phyloP scores from a whole-genome alignment of 441 rosid genomes.

The Rhodomyrtus psidioides region DNA sequence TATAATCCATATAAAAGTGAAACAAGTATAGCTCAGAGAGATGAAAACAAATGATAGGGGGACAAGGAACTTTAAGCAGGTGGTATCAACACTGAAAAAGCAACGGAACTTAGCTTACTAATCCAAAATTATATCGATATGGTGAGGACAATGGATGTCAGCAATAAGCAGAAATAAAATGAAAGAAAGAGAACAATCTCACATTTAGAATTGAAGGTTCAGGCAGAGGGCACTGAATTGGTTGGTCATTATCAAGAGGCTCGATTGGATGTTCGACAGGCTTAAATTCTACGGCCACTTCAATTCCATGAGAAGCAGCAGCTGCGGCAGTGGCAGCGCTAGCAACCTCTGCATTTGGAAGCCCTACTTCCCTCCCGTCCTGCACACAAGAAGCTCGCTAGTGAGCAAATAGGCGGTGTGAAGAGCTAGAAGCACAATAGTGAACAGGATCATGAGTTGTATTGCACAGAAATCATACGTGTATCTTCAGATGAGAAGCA shows the following conservation, averaged over 20 bases:
- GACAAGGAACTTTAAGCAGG: background rate
- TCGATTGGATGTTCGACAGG: conserved; percentile 88
- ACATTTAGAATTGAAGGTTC: conserved; percentile 95
- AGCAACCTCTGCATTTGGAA: conserved; percentile 40
- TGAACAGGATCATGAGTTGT: background rate
- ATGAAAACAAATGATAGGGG: background rate
- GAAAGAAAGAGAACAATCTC: conserved; percentile 14
- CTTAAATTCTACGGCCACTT: conserved; percentile 77
- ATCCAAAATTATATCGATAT: background rate
- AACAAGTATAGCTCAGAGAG: background rate
- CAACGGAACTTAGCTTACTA: background rate
- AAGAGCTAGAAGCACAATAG: background rate
- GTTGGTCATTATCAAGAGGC: conserved; percentile 66
- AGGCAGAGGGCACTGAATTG: conserved; percentile 81
- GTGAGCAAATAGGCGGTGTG: background rate
- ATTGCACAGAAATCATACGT: background rate
- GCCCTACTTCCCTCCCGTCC: conserved; percentile 67
- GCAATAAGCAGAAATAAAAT: background rate
- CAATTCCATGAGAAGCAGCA: conserved; percentile 70
- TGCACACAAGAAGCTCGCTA: conserved; percentile 12
- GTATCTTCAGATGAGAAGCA: background rate
- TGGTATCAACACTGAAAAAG: background rate
- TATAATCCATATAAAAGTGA: background rate
- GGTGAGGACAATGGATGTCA: background rate
- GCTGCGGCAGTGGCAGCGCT: conserved; percentile 24